Evolutionary conservation across 2,329 filamentous ascomycete genomes (phyloP).

Genomic region (Coniochaeta ligniaria): DNA sequence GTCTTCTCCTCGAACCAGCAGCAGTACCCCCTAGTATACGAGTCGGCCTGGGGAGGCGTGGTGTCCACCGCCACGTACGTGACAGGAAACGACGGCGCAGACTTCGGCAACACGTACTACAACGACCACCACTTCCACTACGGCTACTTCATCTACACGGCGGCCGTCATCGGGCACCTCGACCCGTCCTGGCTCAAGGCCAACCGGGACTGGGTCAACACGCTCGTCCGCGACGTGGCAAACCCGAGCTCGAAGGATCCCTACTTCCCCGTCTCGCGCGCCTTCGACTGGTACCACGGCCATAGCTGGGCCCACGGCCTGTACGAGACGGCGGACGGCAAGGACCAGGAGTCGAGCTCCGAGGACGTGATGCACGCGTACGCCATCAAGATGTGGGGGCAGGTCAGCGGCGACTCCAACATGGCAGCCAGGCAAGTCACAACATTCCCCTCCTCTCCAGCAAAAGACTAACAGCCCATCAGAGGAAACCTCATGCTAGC

Average conservation of each 20-base stretch:
- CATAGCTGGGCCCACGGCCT: constrained; percentile 89
- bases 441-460: neutral
- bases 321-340: constrained; percentile 64
- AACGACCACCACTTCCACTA: constrained; percentile 73
- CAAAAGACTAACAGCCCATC: neutral
- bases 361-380: constrained; percentile 87
- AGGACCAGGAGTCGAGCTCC: constrained; percentile 79
- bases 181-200: constrained; percentile 65
- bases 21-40: constrained; percentile 57
- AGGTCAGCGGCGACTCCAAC: constrained; percentile 63
- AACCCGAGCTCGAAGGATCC: constrained; percentile 66
- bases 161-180: constrained; percentile 73
- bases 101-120: constrained; percentile 88
- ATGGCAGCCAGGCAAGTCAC: constrained; percentile 62
- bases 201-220: constrained; percentile 77
- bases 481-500: constrained; percentile 77
- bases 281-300: constrained; percentile 91
- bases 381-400: constrained; percentile 91
- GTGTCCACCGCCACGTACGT: constrained; percentile 69
- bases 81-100: constrained; percentile 60
- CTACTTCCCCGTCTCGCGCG: constrained; percentile 74
- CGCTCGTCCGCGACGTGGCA: constrained; percentile 72
- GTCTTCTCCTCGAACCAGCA: constrained; percentile 63
- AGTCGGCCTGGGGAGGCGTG: constrained; percentile 69
- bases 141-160: constrained; percentile 84